A percentile compares a stretch with the other conserved stretches of the same genome.
These are phyloP conservation scores for Harringtonia lauricola DNA, from an alignment of 2,329 filamentous ascomycete species.

Conservation along the genomic window DNA sequence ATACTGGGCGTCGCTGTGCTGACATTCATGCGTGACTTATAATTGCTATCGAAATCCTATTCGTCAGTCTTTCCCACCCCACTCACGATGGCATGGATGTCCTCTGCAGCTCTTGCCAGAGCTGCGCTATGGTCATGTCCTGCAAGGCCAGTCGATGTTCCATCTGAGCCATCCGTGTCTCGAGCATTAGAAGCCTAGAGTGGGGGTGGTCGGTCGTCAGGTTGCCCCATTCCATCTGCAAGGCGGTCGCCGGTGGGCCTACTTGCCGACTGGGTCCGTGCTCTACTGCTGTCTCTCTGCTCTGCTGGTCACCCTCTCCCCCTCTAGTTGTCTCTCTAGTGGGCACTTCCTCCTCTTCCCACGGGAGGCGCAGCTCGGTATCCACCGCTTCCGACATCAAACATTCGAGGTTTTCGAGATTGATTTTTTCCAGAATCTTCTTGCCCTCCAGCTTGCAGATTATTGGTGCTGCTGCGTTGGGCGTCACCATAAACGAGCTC, in stretches of 20 bases:
- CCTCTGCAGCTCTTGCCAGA: neutral
- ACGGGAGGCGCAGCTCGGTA: slow-evolving; percentile 1
- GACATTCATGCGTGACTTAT: too few species aligned
- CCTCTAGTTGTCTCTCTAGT: neutral
- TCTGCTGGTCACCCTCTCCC: too few species aligned
- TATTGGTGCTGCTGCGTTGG: neutral
- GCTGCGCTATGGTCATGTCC: neutral
- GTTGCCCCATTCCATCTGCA: too few species aligned
- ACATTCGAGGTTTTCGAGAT: neutral
- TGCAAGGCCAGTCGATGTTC: neutral
- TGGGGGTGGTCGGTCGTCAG: neutral
- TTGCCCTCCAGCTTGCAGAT: slow-evolving; percentile 1
- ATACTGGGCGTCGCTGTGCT: too few species aligned
- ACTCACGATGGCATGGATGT: too few species aligned
- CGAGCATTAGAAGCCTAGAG: neutral
- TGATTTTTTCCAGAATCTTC: neutral
- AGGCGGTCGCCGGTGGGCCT: neutral
- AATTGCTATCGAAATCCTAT: neutral
- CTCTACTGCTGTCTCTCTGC: neutral
- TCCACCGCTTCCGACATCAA: neutral
- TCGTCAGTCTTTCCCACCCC: neutral
- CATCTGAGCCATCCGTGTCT: neutral
- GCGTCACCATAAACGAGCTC: slow-evolving; percentile 1
- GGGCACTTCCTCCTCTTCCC: slow-evolving; percentile 1
- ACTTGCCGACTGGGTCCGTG: neutral